Evolutionary conservation across 192 early-diverging fungal genomes (phyloP).

Genomic region (Lobosporangium transversale): DNA sequence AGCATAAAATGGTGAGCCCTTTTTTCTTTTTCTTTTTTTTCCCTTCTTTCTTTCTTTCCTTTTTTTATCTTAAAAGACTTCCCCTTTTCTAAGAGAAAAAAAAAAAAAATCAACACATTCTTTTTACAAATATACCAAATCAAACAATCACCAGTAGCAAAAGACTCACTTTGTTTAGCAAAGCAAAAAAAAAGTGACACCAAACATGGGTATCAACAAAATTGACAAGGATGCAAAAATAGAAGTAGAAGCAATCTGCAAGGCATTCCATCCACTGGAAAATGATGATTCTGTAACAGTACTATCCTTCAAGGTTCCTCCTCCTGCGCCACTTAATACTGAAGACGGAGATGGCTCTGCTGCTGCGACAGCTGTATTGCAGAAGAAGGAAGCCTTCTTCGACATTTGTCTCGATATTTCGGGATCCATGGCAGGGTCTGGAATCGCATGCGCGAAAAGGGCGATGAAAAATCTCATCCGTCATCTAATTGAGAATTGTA

Average conservation of each 20-base stretch:
- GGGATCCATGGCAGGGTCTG: slow-evolving; percentile 55
- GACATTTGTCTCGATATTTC: slow-evolving; percentile 49
- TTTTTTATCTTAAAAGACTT: not conserved
- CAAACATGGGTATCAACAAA: too few species aligned
- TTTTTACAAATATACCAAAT: not conserved
- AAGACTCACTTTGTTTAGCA: too few species aligned
- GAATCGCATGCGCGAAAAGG: slow-evolving; percentile 41
- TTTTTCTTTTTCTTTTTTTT: not conserved
- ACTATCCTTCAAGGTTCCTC: slow-evolving; percentile 20
- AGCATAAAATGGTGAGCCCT: not conserved
- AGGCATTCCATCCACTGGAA: slow-evolving; percentile 45
- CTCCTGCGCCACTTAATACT: not conserved
- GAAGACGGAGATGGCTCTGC: not conserved
- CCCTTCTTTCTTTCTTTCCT: not conserved
- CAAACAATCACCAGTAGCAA: too few species aligned
- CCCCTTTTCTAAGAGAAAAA: too few species aligned
- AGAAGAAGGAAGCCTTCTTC: slow-evolving; percentile 30
- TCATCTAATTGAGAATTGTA: slow-evolving; percentile 20
- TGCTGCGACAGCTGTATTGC: not conserved
- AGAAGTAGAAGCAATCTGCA: slow-evolving; percentile 18
- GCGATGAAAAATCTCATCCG: slow-evolving; percentile 45
- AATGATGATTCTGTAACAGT: slow-evolving; percentile 15
- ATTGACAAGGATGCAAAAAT: too few species aligned
- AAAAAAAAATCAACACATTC: not conserved
- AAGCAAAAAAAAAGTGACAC: too few species aligned